Evolutionary conservation across 2,329 filamentous ascomycete genomes (phyloP), one percentile per base, ranked within the genome.

Genomic region (Simplicillium aogashimaense): DNA sequence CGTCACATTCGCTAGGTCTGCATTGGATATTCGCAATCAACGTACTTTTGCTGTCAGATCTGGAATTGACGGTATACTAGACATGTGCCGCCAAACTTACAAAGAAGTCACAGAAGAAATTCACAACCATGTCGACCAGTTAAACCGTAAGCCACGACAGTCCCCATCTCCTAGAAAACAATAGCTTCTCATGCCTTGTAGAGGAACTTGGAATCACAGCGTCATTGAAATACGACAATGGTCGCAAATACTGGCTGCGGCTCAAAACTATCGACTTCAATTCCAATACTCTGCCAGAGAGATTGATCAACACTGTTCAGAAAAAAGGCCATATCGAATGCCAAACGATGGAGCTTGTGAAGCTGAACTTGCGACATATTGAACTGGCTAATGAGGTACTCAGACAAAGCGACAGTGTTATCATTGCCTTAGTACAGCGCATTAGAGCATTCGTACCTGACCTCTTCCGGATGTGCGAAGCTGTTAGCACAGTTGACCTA

Each of bases 1-100:
- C 54, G 85, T 88, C 0, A 75, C 72, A 0, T 94, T 84, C 49
- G 83, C 86, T 43, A 85, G 74, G 36, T 78, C 81, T 16, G 83
- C 92, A 1, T 69, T 97, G 4, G 90, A 95, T 45, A 68, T 95
- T 42, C 76, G 89, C 12, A 94, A 95, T 45, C 90, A 97, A 55
- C 73, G 90, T 46, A 86, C 83, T 1, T 95, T 94, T 63, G 90
- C 90, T 16, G 82, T 97, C 28, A 92, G 83, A 64, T 78, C 86
- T 35, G 86, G 86, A 1, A 78, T 92, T 33, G 88, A 86, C 50
- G 86, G 86, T 3, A 74, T 95, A 42, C 74, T 97, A 4, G 90
- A 95, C 60, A 84, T 95, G 30, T 86, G 87, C 29, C 76, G 89
- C 5, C 83, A 88, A 52, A 87, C 86, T 0, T 95, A 92, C 62